Evolutionary conservation across 2,329 filamentous ascomycete genomes (phyloP).

Genomic region (Fusarium zealandicum): DNA sequence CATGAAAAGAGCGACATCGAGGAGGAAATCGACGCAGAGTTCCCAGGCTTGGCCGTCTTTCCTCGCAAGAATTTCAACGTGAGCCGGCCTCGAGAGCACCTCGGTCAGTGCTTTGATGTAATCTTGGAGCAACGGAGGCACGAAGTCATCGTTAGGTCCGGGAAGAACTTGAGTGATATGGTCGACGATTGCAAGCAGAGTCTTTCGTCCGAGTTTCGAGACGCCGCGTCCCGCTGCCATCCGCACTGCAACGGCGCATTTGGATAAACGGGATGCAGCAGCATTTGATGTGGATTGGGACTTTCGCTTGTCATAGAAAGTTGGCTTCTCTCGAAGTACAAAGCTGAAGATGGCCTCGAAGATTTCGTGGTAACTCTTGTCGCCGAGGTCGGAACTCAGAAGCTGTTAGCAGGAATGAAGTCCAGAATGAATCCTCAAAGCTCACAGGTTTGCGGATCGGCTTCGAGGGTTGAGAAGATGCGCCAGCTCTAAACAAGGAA

Average conservation of each 20-base stretch:
- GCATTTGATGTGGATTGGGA: conserved; percentile 54
- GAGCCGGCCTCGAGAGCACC: conserved; percentile 75
- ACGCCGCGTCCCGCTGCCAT: conserved; percentile 74
- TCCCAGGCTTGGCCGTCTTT: conserved; percentile 69
- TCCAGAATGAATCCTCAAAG: background rate
- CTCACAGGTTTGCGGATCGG: conserved; percentile 49
- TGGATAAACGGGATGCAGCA: conserved; percentile 65
- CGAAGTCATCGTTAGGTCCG: conserved; percentile 65
- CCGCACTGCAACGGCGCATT: conserved; percentile 75
- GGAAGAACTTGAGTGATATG: conserved; percentile 81
- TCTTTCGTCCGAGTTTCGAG: conserved; percentile 74
- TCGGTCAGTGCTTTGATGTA: conserved; percentile 79
- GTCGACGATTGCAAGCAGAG: conserved; percentile 78
- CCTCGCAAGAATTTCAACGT: conserved; percentile 78
- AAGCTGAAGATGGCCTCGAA: conserved; percentile 81
- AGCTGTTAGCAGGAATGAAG: conserved; percentile 15
- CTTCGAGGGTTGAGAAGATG: conserved; percentile 50
- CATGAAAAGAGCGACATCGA: conserved; percentile 63
- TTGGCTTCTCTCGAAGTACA: conserved; percentile 70
- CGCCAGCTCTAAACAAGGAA: conserved; percentile 44
- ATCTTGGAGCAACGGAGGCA: conserved; percentile 74
- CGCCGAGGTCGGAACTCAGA: conserved; percentile 60
- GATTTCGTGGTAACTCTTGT: conserved; percentile 82
- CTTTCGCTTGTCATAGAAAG: conserved; percentile 63
- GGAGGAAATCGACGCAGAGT: conserved; percentile 73